Percentiles rank a stretch among this genome's conserved stretches.
Conservation (phyloP, 2,329 filamentous ascomycete genomes). For the Diplodia seriata region DNA sequence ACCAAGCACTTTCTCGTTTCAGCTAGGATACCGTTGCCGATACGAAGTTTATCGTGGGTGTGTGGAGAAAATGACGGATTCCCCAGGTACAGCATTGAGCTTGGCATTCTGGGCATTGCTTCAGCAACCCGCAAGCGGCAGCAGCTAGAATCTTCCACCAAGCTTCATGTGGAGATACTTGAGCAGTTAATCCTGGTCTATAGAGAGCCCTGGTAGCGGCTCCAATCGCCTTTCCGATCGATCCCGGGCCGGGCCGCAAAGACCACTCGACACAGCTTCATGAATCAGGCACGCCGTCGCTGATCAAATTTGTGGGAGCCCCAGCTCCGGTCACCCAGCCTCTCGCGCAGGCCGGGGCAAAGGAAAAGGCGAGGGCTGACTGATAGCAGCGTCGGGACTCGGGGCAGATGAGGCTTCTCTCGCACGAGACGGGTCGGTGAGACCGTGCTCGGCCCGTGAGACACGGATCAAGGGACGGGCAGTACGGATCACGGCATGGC, state of each 20-base stretch:
- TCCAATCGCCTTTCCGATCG: conserved; percentile 26
- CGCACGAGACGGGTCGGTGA: background rate
- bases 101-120: background rate
- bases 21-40: background rate
- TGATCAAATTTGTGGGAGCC: background rate
- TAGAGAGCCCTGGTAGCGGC: conserved; percentile 8
- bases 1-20: background rate
- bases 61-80: background rate
- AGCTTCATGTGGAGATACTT: background rate
- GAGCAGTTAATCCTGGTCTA: background rate
- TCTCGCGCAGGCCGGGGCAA: background rate
- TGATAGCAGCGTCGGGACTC: background rate
- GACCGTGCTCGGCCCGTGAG: conserved; percentile 1
- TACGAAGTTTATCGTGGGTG: background rate
- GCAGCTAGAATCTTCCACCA: background rate
- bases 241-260: conserved; percentile 18
- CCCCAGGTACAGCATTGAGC: background rate
- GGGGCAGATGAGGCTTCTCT: background rate
- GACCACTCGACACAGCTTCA: conserved; percentile 9
- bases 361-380: background rate
- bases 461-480: conserved; percentile 11
- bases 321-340: background rate
- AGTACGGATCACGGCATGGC: conserved; percentile 5
- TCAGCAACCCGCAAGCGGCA: background rate
- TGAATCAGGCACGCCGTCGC: background rate